Evolutionary conservation across 1,284 basidiomycete genomes (phyloP).

Genomic region (Ganoderma lucidum): DNA sequence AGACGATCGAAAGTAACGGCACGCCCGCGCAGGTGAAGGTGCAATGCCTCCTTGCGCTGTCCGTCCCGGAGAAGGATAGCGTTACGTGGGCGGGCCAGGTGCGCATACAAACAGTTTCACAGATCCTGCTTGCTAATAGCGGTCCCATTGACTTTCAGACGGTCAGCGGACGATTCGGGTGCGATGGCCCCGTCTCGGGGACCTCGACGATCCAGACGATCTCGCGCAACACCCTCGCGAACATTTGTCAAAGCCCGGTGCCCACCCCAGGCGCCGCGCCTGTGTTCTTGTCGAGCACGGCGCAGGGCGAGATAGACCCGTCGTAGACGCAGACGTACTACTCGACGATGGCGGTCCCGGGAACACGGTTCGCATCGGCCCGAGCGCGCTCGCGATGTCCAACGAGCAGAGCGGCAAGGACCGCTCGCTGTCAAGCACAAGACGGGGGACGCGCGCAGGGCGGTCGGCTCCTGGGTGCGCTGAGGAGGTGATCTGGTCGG

Average conservation of each 20-base stretch:
- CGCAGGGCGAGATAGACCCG: conserved; percentile 46
- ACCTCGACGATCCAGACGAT: conserved; percentile 46
- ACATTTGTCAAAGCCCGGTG: conserved; percentile 55
- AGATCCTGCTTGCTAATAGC: background rate
- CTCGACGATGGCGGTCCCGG: conserved; percentile 10
- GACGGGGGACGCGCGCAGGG: conserved; percentile 36
- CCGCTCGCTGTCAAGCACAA: conserved; percentile 43
- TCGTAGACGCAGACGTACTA: conserved; percentile 43
- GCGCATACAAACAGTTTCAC: background rate
- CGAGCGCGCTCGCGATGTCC: conserved; percentile 23
- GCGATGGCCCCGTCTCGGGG: conserved; percentile 58
- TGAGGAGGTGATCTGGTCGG: conserved; percentile 22
- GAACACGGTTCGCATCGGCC: conserved; percentile 15
- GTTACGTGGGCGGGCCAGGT: conserved; percentile 72
- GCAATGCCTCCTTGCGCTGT: conserved; percentile 63
- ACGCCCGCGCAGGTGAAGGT: conserved; percentile 52
- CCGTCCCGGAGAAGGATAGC: conserved; percentile 68
- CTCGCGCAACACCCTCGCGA: conserved; percentile 49
- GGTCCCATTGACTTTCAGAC: conserved; percentile 54
- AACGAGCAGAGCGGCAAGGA: conserved; percentile 43
- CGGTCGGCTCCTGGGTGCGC: conserved; percentile 22
- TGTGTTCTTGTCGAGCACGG: conserved; percentile 56
- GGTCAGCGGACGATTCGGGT: conserved; percentile 67
- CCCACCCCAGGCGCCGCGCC: conserved; percentile 61
- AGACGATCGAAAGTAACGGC: conserved; percentile 43